Evolutionary conservation across 1,284 basidiomycete species (phyloP).

Genomic region (Schizophyllum commune): DNA sequence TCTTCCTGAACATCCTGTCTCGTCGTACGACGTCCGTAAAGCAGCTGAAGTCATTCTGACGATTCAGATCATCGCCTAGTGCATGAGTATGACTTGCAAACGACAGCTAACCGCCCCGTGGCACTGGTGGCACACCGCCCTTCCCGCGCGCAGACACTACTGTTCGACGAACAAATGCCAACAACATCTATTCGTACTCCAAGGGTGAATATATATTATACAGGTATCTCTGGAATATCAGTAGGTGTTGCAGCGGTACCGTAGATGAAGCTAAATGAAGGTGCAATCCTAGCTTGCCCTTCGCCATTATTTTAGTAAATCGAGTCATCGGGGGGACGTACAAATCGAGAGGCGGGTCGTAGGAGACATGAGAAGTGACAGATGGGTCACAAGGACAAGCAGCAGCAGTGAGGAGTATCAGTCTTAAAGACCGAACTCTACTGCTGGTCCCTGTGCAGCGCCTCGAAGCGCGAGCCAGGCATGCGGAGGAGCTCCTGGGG

Average conservation of each 20-base stretch:
- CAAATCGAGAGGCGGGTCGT: too few species aligned
- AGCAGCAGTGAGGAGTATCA: too few species aligned
- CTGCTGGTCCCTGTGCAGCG: neutral
- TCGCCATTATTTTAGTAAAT: neutral
- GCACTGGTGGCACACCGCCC: too few species aligned
- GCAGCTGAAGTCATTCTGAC: too few species aligned
- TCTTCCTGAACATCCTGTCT: too few species aligned
- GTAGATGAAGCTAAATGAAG: neutral
- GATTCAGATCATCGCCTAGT: too few species aligned
- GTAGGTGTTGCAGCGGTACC: neutral
- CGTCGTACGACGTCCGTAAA: too few species aligned
- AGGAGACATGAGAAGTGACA: too few species aligned
- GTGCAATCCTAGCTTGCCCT: neutral
- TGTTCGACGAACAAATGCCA: neutral
- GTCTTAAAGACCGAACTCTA: neutral
- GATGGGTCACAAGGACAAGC: too few species aligned
- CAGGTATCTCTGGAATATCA: neutral
- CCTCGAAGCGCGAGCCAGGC: neutral
- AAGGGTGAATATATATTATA: neutral
- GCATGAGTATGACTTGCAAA: too few species aligned
- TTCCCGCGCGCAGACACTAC: neutral
- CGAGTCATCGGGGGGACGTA: too few species aligned
- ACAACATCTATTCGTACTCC: neutral
- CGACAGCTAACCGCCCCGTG: too few species aligned
- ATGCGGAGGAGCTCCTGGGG: slow-evolving; percentile 5